A percentile compares a stretch with the other conserved stretches of the same genome.
Conservation (phyloP, 305 asterid genomes). For the Ruellia speciosa region DNA sequence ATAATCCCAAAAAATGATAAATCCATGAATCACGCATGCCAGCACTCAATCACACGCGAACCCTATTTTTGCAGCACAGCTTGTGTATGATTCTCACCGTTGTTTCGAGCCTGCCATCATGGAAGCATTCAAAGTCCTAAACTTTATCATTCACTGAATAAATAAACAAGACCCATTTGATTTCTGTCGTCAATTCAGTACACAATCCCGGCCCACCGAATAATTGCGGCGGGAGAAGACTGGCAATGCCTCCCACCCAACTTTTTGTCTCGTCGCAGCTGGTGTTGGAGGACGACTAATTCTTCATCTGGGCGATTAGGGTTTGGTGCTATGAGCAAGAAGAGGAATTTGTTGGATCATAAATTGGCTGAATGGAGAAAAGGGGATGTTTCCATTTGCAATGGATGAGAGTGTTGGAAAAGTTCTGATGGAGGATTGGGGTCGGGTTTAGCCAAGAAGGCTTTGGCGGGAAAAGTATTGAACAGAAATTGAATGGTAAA, state of each 20-base stretch:
- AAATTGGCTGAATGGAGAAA: no score
- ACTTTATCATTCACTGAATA: constrained; percentile 20
- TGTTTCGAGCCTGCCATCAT: neutral
- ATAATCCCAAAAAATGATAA: neutral
- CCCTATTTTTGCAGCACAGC: neutral
- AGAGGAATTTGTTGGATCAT: no score
- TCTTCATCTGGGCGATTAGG: no score
- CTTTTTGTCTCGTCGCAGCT: constrained; percentile 19
- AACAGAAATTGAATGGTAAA: no score
- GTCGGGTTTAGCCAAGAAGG: no score
- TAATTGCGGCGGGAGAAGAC: constrained; percentile 8
- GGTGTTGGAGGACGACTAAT: no score
- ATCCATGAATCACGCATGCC: neutral
- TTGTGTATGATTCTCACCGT: neutral
- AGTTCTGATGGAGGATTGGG: no score
- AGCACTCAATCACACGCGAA: neutral
- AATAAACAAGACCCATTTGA: constrained; percentile 21
- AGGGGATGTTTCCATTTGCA: no score
- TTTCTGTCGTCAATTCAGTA: constrained; percentile 15
- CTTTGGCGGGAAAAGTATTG: no score
- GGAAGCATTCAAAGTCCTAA: constrained; percentile 3
- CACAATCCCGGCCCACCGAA: constrained; percentile 20
- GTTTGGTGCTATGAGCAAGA: no score
- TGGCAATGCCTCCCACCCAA: neutral
- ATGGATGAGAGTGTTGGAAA: no score